phyloP scores from a whole-genome alignment of 169 alveolate genomes.

The Babesia ovis region DNA sequence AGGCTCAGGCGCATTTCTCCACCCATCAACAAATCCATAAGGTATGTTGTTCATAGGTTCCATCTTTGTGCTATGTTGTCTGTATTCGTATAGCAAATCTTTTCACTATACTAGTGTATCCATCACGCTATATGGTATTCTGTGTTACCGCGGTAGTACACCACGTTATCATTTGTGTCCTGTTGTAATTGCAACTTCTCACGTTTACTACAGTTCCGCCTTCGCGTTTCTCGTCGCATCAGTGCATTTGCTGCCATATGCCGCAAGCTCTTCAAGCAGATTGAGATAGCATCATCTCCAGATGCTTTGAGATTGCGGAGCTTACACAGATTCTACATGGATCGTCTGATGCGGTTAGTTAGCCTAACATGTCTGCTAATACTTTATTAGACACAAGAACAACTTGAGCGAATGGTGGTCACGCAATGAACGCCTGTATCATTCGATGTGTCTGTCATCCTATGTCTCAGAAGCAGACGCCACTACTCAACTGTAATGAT shows the following conservation, averaged over 20 bases:
- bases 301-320: constrained; percentile 37
- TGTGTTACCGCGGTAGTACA: too few relatives aligned
- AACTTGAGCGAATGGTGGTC: constrained; percentile 74
- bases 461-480: constrained; percentile 53
- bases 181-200: too few relatives aligned
- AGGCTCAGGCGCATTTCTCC: constrained; percentile 8
- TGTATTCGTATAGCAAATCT: not conserved
- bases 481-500: constrained; percentile 31
- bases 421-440: constrained; percentile 57
- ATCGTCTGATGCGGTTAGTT: constrained; percentile 54
- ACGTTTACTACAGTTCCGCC: constrained; percentile 44
- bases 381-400: constrained; percentile 47
- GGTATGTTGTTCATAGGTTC: constrained; percentile 21
- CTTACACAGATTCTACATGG: constrained; percentile 52
- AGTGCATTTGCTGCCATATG: constrained; percentile 55
- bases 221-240: constrained; percentile 57
- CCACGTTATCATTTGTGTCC: too few relatives aligned
- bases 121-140: too few relatives aligned
- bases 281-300: constrained; percentile 30
- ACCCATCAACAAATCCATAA: constrained; percentile 62
- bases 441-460: constrained; percentile 62
- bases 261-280: constrained; percentile 25
- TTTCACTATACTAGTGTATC: too few relatives aligned
- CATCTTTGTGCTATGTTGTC: not conserved
- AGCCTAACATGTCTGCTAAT: not conserved